Percentiles rank a stretch among this genome's conserved stretches.
These are phyloP conservation scores for Avena atlantica DNA, from an alignment of 176 grass and related monocot genomes.

Conservation along the genomic window DNA sequence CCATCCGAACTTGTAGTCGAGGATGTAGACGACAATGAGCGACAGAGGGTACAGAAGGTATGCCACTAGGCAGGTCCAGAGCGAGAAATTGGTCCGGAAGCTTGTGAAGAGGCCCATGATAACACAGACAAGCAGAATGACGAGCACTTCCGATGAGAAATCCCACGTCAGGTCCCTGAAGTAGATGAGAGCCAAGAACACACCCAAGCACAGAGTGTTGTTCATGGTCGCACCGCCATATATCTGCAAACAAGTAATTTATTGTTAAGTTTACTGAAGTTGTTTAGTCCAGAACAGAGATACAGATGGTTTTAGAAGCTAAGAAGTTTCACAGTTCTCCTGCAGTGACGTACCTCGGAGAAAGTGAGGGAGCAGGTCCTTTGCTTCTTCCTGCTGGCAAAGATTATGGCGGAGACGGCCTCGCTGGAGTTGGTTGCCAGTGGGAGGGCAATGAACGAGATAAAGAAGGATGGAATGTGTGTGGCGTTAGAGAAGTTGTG, in stretches of 20 bases:
- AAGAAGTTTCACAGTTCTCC: background rate
- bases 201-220: constrained; percentile 87
- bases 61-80: constrained; percentile 89
- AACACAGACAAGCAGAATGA: constrained; percentile 83
- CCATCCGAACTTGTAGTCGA: constrained; percentile 87
- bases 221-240: constrained; percentile 98
- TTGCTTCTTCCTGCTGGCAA: constrained; percentile 86
- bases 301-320: background rate
- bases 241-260: constrained; percentile 53
- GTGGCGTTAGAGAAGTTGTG: constrained; percentile 91
- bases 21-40: constrained; percentile 75
- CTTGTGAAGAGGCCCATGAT: constrained; percentile 92
- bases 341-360: constrained; percentile 66
- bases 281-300: background rate
- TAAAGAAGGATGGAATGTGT: constrained; percentile 88
- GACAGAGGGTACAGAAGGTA: constrained; percentile 80
- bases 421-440: constrained; percentile 99
- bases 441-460: constrained; percentile 92
- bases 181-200: constrained; percentile 90
- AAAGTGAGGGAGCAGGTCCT: constrained; percentile 85
- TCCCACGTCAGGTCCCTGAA: constrained; percentile 82
- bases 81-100: constrained; percentile 86
- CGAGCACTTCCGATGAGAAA: constrained; percentile 88
- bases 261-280: background rate
- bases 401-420: constrained; percentile 90